Evolutionary conservation across 1,139 yeast genomes (phyloP).

Genomic region (Taphrina confusa): DNA sequence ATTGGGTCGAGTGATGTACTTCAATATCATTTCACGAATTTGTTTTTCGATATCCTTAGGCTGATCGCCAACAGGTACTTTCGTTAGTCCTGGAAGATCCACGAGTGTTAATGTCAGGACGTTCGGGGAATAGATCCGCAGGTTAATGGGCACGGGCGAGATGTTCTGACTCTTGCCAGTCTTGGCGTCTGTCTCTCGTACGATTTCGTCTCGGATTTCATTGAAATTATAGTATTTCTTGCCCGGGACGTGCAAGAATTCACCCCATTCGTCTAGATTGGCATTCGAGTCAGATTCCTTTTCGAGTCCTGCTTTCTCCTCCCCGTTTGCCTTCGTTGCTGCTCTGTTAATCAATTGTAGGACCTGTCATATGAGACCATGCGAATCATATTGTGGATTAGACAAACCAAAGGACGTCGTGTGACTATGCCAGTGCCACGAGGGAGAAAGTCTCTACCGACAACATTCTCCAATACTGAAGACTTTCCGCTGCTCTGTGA

Average conservation of each 20-base stretch:
- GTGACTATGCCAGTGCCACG: conserved; percentile 88
- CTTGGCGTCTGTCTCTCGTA: conserved; percentile 87
- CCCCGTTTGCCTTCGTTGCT: conserved; percentile 37
- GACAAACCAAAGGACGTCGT: conserved; percentile 74
- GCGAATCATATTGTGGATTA: no score
- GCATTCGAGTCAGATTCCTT: conserved; percentile 54
- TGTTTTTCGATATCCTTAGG: conserved; percentile 96
- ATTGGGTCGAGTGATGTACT: conserved; percentile 91
- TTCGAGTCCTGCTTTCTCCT: conserved; percentile 39
- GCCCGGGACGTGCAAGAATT: conserved; percentile 87
- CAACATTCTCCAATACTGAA: conserved; percentile 89
- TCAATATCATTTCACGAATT: conserved; percentile 90
- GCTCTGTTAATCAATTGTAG: conserved; percentile 43
- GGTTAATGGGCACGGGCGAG: conserved; percentile 86
- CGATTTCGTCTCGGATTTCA: conserved; percentile 87
- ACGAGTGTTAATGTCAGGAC: conserved; percentile 93
- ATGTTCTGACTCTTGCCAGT: conserved; percentile 93
- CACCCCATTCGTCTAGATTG: conserved; percentile 96
- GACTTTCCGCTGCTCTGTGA: conserved; percentile 94
- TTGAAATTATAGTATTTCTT: conserved; percentile 86
- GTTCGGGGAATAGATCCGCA: conserved; percentile 93
- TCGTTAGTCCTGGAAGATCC: conserved; percentile 95
- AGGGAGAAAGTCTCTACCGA: conserved; percentile 92
- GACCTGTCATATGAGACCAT: conserved; percentile 35
- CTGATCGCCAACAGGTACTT: conserved; percentile 98